A percentile compares a stretch with the other conserved stretches of the same genome.
Conservation (phyloP, 176 grass and related monocot genomes). For the Dendrocalamus sinicus region DNA sequence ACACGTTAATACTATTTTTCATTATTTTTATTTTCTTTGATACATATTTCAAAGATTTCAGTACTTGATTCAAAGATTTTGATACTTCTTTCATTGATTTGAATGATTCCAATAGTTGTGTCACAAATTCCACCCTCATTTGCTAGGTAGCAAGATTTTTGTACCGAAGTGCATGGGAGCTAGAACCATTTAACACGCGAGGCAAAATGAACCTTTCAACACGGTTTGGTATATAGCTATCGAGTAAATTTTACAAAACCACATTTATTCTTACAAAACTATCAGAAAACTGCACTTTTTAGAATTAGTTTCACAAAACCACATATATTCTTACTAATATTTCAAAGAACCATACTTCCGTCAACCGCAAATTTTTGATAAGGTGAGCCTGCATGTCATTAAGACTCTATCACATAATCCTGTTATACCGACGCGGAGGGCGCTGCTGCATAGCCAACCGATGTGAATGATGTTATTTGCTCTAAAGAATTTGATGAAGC, state of each 20-base stretch:
- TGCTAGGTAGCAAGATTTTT: not conserved
- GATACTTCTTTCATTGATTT: not conserved
- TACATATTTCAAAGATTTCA: not conserved
- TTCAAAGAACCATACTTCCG: no score
- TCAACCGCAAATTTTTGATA: no score
- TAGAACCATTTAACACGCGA: not conserved
- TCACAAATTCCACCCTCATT: not conserved
- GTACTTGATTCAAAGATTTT: not conserved
- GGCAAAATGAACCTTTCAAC: not conserved
- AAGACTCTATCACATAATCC: no score
- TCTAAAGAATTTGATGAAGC: not conserved
- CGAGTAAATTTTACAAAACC: no score
- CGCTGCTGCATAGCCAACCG: no score
- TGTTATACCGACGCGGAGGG: no score
- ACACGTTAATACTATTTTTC: not conserved
- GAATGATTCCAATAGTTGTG: not conserved
- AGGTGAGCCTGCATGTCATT: no score
- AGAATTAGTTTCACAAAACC: no score
- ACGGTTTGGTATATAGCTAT: not conserved
- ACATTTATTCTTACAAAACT: no score
- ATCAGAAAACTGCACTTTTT: no score
- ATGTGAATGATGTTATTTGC: no score
- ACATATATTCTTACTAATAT: no score
- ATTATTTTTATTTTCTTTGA: not conserved
- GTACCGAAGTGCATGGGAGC: not conserved